Evolutionary conservation across 2,329 filamentous ascomycete species (phyloP).

Genomic region (Berkeleyomyces basicola): DNA sequence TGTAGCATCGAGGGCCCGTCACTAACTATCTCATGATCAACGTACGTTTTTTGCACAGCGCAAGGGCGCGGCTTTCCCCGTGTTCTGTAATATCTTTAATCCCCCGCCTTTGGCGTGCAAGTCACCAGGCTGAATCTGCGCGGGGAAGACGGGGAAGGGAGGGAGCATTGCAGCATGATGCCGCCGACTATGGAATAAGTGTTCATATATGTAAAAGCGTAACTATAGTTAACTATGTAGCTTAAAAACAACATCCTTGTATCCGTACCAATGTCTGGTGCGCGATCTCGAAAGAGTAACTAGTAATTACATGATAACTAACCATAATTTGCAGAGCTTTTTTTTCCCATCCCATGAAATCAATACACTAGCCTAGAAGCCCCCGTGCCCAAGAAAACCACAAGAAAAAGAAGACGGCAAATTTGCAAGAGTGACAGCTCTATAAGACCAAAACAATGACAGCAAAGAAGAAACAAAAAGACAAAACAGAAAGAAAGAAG

Average conservation of each 20-base stretch:
- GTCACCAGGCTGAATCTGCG: neutral
- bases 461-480: neutral
- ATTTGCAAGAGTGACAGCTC: neutral
- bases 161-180: neutral
- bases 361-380: neutral
- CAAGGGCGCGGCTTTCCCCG: neutral
- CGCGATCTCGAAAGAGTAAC: neutral
- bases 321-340: neutral
- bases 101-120: neutral
- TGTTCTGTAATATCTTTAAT: neutral
- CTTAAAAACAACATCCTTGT: neutral
- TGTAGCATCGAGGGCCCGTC: too few relatives aligned
- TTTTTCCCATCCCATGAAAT: neutral
- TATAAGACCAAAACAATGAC: neutral
- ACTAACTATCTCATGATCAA: slow-evolving; percentile 7
- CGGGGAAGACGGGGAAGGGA: neutral
- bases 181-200: neutral
- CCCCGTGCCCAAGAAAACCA: neutral
- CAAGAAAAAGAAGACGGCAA: neutral
- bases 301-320: neutral
- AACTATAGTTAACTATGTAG: neutral
- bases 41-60: slow-evolving; percentile 1
- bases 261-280: neutral
- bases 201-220: neutral
- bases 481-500: neutral